Percentiles rank a stretch among this genome's conserved stretches.
Conservation (phyloP, 2,329 filamentous ascomycete species). For the Pseudogymnoascus sp. region DNA sequence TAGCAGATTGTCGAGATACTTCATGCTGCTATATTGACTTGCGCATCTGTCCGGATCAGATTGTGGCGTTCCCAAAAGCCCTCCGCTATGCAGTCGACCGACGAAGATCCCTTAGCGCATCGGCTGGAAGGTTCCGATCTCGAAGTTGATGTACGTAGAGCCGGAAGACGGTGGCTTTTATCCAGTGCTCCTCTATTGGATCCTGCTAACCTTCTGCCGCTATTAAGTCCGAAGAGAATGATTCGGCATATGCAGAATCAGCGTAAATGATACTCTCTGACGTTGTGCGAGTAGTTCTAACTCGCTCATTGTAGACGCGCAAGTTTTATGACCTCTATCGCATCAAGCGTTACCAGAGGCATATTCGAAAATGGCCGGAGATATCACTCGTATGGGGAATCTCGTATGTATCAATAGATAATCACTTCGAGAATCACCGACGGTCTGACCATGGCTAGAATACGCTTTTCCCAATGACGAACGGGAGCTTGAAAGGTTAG, state of each 20-base stretch:
- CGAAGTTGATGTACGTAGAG: not conserved
- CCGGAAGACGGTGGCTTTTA: not conserved
- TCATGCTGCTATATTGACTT: not conserved
- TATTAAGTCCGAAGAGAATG: not conserved
- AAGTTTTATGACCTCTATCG: slow-evolving; percentile 25
- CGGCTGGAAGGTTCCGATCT: not conserved
- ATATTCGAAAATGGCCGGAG: slow-evolving; percentile 39
- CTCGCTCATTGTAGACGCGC: not conserved
- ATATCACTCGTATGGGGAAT: slow-evolving; percentile 37
- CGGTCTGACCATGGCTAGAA: slow-evolving; percentile 19
- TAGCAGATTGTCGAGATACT: not conserved
- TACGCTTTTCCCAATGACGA: slow-evolving; percentile 19
- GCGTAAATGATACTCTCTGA: not conserved
- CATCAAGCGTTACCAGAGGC: slow-evolving; percentile 38
- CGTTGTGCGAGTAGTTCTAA: not conserved
- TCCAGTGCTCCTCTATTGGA: not conserved
- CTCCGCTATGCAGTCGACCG: not conserved
- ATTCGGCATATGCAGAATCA: slow-evolving; percentile 2
- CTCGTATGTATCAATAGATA: not conserved
- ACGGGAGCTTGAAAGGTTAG: slow-evolving; percentile 21
- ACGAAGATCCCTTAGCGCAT: not conserved
- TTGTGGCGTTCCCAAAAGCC: not conserved
- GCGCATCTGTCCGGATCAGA: not conserved
- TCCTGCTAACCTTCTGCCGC: not conserved
- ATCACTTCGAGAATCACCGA: not conserved